A percentile compares a stretch with the other conserved stretches of the same genome.
Evolutionary conservation across 2,329 filamentous ascomycete species (phyloP).

Genomic region (Talaromyces sp.): DNA sequence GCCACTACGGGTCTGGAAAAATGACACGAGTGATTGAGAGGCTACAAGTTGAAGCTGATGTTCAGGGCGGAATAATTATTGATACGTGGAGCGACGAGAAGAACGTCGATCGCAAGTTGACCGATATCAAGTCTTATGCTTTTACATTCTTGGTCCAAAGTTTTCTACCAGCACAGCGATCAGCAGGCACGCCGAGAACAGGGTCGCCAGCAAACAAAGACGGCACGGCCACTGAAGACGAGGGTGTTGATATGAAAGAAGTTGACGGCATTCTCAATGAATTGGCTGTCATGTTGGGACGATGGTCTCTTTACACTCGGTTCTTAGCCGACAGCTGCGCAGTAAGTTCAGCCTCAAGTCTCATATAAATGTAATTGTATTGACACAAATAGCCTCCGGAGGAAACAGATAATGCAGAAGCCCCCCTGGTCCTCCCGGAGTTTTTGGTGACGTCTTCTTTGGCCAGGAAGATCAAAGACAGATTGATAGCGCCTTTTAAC

Average conservation of each 20-base stretch:
- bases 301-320: constrained; percentile 86
- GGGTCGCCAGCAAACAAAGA: constrained; percentile 67
- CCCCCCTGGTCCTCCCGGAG: constrained; percentile 56
- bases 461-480: constrained; percentile 67
- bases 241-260: constrained; percentile 93
- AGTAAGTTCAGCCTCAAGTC: constrained; percentile 30
- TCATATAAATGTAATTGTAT: not conserved
- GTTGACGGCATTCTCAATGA: constrained; percentile 83
- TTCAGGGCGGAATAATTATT: constrained; percentile 90
- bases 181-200: constrained; percentile 60
- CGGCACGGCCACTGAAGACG: constrained; percentile 69
- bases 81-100: constrained; percentile 95
- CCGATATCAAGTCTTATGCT: constrained; percentile 94
- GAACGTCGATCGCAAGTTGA: constrained; percentile 75
- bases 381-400: constrained; percentile 42
- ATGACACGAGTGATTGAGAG: constrained; percentile 94
- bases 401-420: constrained; percentile 47
- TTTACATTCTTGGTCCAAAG: constrained; percentile 97
- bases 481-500: constrained; percentile 77
- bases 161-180: constrained; percentile 69
- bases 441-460: constrained; percentile 76
- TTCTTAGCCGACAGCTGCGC: constrained; percentile 84
- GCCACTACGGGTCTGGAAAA: constrained; percentile 85
- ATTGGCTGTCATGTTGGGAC: constrained; percentile 82
- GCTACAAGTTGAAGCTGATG: constrained; percentile 88